Evolutionary conservation across 2,329 filamentous ascomycete genomes (phyloP), one percentile per base, ranked within the genome.

Genomic region (Botrytis hyacinthi): DNA sequence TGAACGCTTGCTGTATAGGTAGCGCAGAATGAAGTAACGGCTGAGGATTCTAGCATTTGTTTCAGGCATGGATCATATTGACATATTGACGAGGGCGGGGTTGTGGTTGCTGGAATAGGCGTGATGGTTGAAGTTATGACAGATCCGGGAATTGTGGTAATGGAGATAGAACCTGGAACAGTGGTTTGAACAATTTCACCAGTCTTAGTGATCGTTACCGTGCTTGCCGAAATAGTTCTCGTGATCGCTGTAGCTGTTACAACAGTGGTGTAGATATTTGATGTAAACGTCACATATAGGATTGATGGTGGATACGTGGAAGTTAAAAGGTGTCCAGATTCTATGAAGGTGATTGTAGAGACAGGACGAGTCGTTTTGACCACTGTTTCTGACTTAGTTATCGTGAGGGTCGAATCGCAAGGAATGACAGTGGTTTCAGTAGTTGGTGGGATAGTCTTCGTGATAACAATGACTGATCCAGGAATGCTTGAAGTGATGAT

Each of bases 361-460:
- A 42, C n/a, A 12, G 71, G 54, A 54, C 16, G 35, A 18, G 57
- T 73, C 20, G 54, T 62, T 44, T 6, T 62, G 12, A 73, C 16
- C 6, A 54, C 7, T 35, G 51, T 60, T 8, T 29, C 71, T 10
- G 65, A 10, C 20, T 61, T 32, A 10, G 71, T 62, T n/a, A 61
- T 18, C 20, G 57, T 69, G 35, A 73, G 26, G 1, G 71, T 73
- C 20, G 65, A 62, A 32, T 65, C 42, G 20, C 48, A 68, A 46
- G 71, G 71, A 26, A 73, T n/a, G 35, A 62, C 20, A 26, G 65
- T 59, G 12, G 35, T 46, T 59, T 70, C 35, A n/a, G 62, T 73
- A 42, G 18, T 73, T 42, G 35, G 35, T 26, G 46, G n/a, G 37
- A 72, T 48, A 26, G 60, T 72, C 9, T 72, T 42, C 20, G 70